Conservation (phyloP, 169 alveolate genomes). For the Cryptosporidium sp. region DNA sequence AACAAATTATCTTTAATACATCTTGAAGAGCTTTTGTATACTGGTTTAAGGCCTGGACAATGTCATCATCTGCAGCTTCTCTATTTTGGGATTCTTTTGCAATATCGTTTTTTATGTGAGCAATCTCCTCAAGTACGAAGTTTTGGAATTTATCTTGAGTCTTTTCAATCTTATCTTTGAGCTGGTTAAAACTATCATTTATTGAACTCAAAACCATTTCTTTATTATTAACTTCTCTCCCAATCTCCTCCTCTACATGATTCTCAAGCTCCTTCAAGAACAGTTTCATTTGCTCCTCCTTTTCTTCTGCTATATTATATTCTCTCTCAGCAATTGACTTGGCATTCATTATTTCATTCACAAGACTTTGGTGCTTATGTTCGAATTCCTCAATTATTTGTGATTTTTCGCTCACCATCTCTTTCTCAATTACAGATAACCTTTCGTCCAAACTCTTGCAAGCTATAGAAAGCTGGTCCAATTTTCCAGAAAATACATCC, state of each 20-base stretch:
- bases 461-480: slow-evolving; percentile 74
- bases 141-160: slow-evolving; percentile 80
- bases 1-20: slow-evolving; percentile 81
- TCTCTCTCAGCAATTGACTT: slow-evolving; percentile 72
- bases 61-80: slow-evolving; percentile 91
- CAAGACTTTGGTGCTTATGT: slow-evolving; percentile 41
- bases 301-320: slow-evolving; percentile 68
- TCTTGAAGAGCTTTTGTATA: slow-evolving; percentile 88
- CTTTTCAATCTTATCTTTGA: slow-evolving; percentile 60
- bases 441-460: slow-evolving; percentile 69
- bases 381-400: slow-evolving; percentile 64
- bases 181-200: slow-evolving; percentile 23
- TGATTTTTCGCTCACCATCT: slow-evolving; percentile 41
- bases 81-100: slow-evolving; percentile 88
- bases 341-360: slow-evolving; percentile 68
- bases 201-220: slow-evolving; percentile 28
- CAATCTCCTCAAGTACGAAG: slow-evolving; percentile 84
- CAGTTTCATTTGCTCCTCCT: slow-evolving; percentile 60
- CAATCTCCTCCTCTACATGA: slow-evolving; percentile 60
- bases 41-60: slow-evolving; percentile 91
- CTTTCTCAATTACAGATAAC: slow-evolving; percentile 45
- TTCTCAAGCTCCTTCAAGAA: slow-evolving; percentile 55
- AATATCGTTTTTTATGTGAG: slow-evolving; percentile 84
- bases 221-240: slow-evolving; percentile 31
- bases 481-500: slow-evolving; percentile 55